phyloP scores from a whole-genome alignment of 1,139 yeast species.

The Hyphopichia khmerensis region DNA sequence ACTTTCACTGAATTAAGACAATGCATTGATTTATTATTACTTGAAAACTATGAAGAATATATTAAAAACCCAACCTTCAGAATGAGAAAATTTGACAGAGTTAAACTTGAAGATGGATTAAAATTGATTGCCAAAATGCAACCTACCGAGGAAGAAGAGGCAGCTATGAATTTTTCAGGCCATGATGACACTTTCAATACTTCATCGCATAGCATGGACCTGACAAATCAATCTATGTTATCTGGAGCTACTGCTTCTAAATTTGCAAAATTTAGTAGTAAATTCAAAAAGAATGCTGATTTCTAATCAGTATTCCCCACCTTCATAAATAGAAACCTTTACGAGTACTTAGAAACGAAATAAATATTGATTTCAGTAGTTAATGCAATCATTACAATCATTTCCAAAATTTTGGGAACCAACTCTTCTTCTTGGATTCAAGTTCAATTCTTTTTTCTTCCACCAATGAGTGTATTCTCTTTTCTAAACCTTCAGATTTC shows the following conservation, averaged over 20 bases:
- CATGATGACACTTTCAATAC: conserved; percentile 19
- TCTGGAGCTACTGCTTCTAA: conserved; percentile 35
- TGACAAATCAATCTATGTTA: conserved; percentile 18
- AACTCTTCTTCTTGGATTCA: conserved; percentile 4
- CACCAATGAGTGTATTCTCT: conserved; percentile 29
- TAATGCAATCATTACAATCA: not conserved
- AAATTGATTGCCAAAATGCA: conserved; percentile 38
- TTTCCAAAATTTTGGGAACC: conserved; percentile 4
- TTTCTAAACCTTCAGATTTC: conserved; percentile 28
- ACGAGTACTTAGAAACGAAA: not conserved
- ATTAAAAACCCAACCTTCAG: conserved; percentile 37
- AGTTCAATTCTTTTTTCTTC: conserved; percentile 25
- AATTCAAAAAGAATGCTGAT: conserved; percentile 24
- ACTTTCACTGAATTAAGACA: conserved; percentile 48
- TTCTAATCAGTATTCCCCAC: not conserved
- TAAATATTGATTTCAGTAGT: not conserved
- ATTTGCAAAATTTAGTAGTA: conserved; percentile 43
- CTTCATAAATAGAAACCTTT: not conserved
- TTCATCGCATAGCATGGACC: conserved; percentile 19
- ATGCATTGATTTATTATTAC: conserved; percentile 40
- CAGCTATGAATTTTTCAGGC: conserved; percentile 7
- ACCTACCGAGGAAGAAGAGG: conserved; percentile 15
- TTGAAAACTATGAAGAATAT: conserved; percentile 42
- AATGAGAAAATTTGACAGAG: conserved; percentile 42
- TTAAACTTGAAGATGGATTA: conserved; percentile 43